Conservation (phyloP, 371 early-diverging fungal species). For the Mucor piriformis region DNA sequence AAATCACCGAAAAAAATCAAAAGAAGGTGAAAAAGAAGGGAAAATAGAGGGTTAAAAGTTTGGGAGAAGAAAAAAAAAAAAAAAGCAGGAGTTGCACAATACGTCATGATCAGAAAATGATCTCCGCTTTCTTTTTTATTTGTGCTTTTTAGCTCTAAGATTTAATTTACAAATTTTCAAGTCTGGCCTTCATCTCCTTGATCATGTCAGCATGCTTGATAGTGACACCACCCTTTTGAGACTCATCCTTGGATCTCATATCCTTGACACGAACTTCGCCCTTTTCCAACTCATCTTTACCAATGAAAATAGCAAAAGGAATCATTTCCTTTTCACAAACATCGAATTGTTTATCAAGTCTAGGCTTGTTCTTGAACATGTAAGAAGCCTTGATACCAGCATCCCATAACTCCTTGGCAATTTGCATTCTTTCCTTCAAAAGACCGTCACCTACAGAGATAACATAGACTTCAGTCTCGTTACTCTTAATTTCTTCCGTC, state of each 20-base stretch:
- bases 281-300: constrained; percentile 78
- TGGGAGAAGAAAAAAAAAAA: not conserved
- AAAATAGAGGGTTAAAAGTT: not conserved
- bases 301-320: constrained; percentile 89
- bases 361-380: constrained; percentile 91
- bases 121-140: too few relatives aligned
- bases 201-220: constrained; percentile 69
- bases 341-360: constrained; percentile 80
- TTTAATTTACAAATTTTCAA: constrained; percentile 24
- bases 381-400: constrained; percentile 79
- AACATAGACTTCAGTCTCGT: constrained; percentile 88
- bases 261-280: constrained; percentile 88
- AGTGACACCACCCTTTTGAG: constrained; percentile 65
- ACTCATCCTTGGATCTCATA: constrained; percentile 69
- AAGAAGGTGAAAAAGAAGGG: not conserved
- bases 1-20: constrained; percentile 8
- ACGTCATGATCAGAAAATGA: too few relatives aligned
- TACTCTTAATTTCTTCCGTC: constrained; percentile 73
- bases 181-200: constrained; percentile 55
- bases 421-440: constrained; percentile 89
- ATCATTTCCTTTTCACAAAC: constrained; percentile 85
- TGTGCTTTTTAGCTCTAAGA: not conserved
- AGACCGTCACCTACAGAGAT: constrained; percentile 87
- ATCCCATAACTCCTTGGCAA: constrained; percentile 90
- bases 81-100: too few relatives aligned